Evolutionary conservation across 2,329 filamentous ascomycete genomes (phyloP), one percentile per base, ranked within the genome.

Genomic region (Penicillium palitans): DNA sequence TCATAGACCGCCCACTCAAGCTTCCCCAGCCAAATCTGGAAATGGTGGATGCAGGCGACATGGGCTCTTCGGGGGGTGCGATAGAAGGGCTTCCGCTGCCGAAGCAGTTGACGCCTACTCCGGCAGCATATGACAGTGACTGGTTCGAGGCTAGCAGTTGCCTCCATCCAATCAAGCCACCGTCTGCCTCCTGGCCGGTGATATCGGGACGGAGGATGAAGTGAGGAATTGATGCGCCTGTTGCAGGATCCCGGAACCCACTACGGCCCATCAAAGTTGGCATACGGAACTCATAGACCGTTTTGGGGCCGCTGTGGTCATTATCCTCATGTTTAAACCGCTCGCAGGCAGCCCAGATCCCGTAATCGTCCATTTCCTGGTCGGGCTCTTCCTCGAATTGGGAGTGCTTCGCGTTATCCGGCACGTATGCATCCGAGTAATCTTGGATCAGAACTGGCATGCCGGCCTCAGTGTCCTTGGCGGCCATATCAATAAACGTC

Each of bases 151-250:
- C 68, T 29, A 79, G 68, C 7, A 79, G 64, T 53, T 80, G 76
- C 57, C 74, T 78, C 77, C 78, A 80, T 41, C 71, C 74, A 45
- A 79, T 63, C 47, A 80, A 62, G 9, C 78, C 78, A 27, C 78
- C 78, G 40, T 80, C 77, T 9, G 70, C 69, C 55, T 80, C 77
- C 50, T 73, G 72, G 21, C 76, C 75, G 2, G 69, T 55, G 29
- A 79, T 70, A 64, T 80, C 78, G 10, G 78, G 77, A 19, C 67
- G 70, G 15, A 80, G 73, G 17, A 73, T 68, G 59, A 80, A 78
- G 15, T 67, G 67, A 6, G 78, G 76, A 42, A 76, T 75, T 2
- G 69, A 70, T 24, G 68, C 65, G 29, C 70, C 68, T 6, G 64
- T 67, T 21, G 55, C 57, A 17, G 57, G 65, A 19, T 66, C 70